Base-by-base conservation (phyloP, 192 early-diverging fungal genomes). In the Glomus cerebriforme region DNA sequence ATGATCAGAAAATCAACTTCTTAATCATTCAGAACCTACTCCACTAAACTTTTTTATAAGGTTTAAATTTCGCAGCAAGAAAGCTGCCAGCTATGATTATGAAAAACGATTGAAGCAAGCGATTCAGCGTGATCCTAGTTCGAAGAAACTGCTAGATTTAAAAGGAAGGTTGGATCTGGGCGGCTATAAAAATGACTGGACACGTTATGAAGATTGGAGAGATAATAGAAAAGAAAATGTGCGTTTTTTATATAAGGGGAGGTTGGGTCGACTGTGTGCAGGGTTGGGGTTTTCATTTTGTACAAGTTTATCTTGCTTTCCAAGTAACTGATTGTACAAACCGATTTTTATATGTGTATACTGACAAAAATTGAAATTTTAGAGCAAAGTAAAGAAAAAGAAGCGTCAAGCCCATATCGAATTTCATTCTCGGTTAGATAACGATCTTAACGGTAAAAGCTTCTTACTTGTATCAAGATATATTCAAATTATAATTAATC, bases 381-480 rank as follows among this genome's bases (percentile, higher is more conserved):
- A 78, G 77, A 29, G 35, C 12, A 64, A 78, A 78, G 64, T 78
- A 78, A 78, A 69, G 31, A 78, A 78, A 78, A 72, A 47, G 31
- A 77, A 68, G 67, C 63, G 62, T 66, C 64, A 63, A 65, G 75
- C 75, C 64, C 75, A 77, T 77, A 29, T 66, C 24, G 12, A 22
- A 45, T 77, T 77, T 66, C 75, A 77, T 77, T 31, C 29, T 19
- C 62, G 34, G 24, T 65, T 77, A 43, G 75, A 77, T 65, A 39
- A 64, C 10, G 31, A 26, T 70, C n/a, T 77, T 70, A 59, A 66
- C 39, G 59, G 60, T 77, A 77, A 77, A n/a, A 37, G 37, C 26
- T 47, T 47, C 45, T 47, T 47, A 47, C 45, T 47, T 47, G 15
- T 15, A 47, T 47, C 37, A 37, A 37, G 37, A 37, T 37, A 37